Evolutionary conservation across 2,329 filamentous ascomycete genomes (phyloP), one percentile per base, ranked within the genome.

Genomic region (Claviceps purpurea): DNA sequence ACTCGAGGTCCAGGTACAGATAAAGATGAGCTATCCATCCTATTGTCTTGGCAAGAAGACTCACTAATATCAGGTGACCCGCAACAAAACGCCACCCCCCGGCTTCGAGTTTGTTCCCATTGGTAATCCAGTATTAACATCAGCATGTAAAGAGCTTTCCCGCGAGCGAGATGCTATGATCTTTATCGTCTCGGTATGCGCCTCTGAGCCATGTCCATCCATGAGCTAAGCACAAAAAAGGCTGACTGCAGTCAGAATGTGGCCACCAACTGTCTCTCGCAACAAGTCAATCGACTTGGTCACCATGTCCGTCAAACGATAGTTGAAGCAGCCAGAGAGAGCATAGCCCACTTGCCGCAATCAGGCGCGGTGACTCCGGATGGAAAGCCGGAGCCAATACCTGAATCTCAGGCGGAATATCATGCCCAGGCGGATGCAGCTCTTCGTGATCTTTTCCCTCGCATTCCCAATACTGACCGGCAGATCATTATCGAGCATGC

Each of bases 391-490:
- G 80, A 83, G 59, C 76, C 77, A 4, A 82, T 84, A 50, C 81
- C 81, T 1, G 68, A 75, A 48, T 73, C 70, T 1, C 80, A 83
- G 59, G 66, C 70, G 40, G 76, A 82, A 54, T 83, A 84, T 57
- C 76, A 82, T 58, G 68, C 68, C 49, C 79, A 84, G 62, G 81
- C 79, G 50, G 79, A 84, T 61, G 76, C 72, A 30, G 79, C 78
- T 10, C 70, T 85, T 49, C 71, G 77, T 60, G 81, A 84, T 60
- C 65, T 84, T 18, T 84, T 84, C 59, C 81, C 81, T 1, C 71
- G 80, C 52, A 83, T 85, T 50, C 81, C 81, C 10, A 73, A 84
- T 56, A 81, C 77, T 24, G 81, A 84, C 64, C 75, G 81, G 42
- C 73, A 77, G 56, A 71, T 74, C 60, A 82, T 85, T 52, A 76